phyloP scores from a whole-genome alignment of 176 grass and related monocot species.

The Aegilops sharonensis region DNA sequence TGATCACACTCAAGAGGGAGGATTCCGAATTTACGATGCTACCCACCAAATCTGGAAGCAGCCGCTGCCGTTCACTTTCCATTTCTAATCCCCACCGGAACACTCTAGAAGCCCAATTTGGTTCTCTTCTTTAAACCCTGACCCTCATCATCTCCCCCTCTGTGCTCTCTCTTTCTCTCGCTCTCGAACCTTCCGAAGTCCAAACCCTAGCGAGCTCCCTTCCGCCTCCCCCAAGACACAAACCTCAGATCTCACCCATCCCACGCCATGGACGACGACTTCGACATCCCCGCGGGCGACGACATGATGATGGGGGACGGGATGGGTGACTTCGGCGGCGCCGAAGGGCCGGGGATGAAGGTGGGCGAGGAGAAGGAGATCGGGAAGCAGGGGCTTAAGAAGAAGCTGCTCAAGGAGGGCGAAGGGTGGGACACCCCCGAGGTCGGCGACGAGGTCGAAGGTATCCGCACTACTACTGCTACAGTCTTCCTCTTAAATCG shows the following conservation, averaged over 20 bases:
- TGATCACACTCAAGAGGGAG: background rate
- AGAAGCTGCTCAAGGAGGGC: conserved; percentile 91
- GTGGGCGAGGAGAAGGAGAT: conserved; percentile 97
- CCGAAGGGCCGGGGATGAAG: conserved; percentile 54
- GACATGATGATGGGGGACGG: conserved; percentile 56
- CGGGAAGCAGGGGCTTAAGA: conserved; percentile 88
- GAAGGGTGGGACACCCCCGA: conserved; percentile 81
- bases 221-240: background rate
- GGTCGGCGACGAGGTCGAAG: conserved; percentile 97
- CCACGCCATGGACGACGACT: conserved; percentile 79
- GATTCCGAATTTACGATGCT: background rate
- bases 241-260: conserved; percentile 10
- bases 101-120: conserved; percentile 46
- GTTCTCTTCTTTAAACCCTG: conserved; percentile 43
- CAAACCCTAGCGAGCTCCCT: conserved; percentile 39
- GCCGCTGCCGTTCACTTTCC: conserved; percentile 5
- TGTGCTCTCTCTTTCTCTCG: conserved; percentile 18
- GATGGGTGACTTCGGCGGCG: conserved; percentile 55
- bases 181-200: conserved; percentile 39
- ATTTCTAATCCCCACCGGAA: conserved; percentile 23
- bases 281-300: conserved; percentile 62
- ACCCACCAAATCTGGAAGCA: background rate
- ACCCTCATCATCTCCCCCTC: background rate
- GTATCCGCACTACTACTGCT: conserved; percentile 5
- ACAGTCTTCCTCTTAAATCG: background rate